phyloP scores from a whole-genome alignment of 225 moss, liverwort and hornwort species.

The Antitrichia curtipendula region DNA sequence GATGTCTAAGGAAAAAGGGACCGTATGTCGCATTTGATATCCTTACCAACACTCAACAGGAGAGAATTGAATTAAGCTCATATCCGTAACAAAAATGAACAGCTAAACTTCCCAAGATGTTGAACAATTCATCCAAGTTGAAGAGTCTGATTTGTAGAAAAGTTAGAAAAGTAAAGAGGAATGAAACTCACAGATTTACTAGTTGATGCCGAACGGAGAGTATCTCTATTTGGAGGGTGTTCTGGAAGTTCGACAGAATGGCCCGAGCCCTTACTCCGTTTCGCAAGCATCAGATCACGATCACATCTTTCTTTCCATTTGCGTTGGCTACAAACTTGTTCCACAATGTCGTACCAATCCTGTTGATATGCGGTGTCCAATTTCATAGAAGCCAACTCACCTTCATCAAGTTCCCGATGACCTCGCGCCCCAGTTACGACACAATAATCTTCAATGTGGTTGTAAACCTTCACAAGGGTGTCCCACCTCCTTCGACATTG shows the following conservation, averaged over 20 bases:
- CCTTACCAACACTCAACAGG: not conserved
- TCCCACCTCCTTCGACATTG: slow-evolving; percentile 14
- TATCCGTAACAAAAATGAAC: not conserved
- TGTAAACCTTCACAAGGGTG: not conserved
- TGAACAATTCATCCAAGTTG: not conserved
- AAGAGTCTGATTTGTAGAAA: not conserved
- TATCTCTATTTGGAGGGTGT: too few relatives aligned
- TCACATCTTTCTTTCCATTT: not conserved
- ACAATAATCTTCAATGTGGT: not conserved
- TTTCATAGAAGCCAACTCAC: not conserved
- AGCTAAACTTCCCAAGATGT: not conserved
- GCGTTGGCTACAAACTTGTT: not conserved
- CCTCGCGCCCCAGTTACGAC: not conserved
- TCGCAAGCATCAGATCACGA: not conserved
- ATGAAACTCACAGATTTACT: not conserved
- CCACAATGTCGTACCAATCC: slow-evolving; percentile 5
- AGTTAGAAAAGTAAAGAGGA: not conserved
- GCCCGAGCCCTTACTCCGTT: not conserved
- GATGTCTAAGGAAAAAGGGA: not conserved
- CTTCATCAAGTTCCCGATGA: not conserved
- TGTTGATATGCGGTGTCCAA: not conserved
- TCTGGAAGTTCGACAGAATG: not conserved
- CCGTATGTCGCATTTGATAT: not conserved
- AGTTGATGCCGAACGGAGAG: not conserved
- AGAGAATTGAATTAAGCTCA: not conserved